Base-by-base conservation (phyloP, 78 protist genomes). In the Polysphondylium violaceum region DNA sequence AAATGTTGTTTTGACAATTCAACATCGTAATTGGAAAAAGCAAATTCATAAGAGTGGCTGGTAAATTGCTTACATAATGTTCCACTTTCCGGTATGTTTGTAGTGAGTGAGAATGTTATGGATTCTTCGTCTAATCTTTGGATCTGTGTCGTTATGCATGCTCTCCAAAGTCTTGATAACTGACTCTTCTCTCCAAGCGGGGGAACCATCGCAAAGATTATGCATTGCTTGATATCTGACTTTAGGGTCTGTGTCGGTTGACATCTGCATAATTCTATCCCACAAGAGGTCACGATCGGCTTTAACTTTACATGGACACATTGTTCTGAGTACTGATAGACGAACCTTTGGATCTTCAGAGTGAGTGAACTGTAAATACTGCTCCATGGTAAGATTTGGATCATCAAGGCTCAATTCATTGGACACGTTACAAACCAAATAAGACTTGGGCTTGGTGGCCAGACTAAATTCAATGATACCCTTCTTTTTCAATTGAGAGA, bases 221-320 rank as follows among this genome's bases (percentile, higher is more conserved):
- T 89, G 94, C 67, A 89, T 69, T n/a, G 60, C 87, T 60, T 89
- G 94, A 36, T 89, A 89, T 12, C 94, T 31, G 11, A 89, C 77
- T 27, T 71, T 64, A 64, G 78, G 75, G 31, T 89, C 88, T 19
- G 19, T 9, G n/a, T 89, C 94, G 4, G 9, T 14, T 2, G 86
- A 21, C 94, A 89, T 89, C 40, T 72, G 86, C 19, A 89, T 69
- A 25, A 89, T 76, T 23, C 94, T 21, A n/a, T 47, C 38, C 87
- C 87, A 89, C 55, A 89, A 67, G 7, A 31, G 75, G 38, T 89
- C 94, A 33, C 76, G 50, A 61, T 89, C 94, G 0, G 40, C 29
- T 51, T 89, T 89, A 53, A 89, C 69, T 51, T 89, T 77, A 41
- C 87, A 89, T 77, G 94, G 94, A 31, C 94, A 83, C 81, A 83